Conservation (phyloP, 805 yeast species). For the Huiozyma sinensis region DNA sequence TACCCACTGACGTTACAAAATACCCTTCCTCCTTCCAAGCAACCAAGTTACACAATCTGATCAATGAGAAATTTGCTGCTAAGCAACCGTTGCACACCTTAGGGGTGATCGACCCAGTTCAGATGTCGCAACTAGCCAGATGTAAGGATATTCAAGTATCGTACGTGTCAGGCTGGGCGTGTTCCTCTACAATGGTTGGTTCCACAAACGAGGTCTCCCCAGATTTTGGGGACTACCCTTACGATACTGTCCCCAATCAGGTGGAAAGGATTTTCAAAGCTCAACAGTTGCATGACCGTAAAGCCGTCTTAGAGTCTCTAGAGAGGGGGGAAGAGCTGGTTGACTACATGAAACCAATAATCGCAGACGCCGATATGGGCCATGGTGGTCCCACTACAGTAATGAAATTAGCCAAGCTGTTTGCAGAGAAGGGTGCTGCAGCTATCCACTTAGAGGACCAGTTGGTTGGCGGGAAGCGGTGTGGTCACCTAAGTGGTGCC, state of each 20-base stretch:
- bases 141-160: constrained; percentile 38
- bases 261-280: constrained; percentile 50
- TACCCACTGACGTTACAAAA: constrained; percentile 25
- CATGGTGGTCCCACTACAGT: constrained; percentile 54
- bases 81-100: constrained; percentile 43
- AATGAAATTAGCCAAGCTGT: constrained; percentile 53
- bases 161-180: constrained; percentile 56
- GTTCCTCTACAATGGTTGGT: constrained; percentile 40
- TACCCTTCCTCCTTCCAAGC: constrained; percentile 46
- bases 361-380: constrained; percentile 61
- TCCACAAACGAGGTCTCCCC: constrained; percentile 56
- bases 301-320: constrained; percentile 32
- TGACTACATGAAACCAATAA: constrained; percentile 51
- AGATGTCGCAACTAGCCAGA: constrained; percentile 45
- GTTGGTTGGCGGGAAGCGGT: constrained; percentile 54
- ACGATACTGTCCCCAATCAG: constrained; percentile 59
- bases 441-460: constrained; percentile 59
- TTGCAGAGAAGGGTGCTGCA: constrained; percentile 59
- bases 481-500: constrained; percentile 55
- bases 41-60: constrained; percentile 36
- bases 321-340: constrained; percentile 15
- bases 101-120: constrained; percentile 55
- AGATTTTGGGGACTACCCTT: constrained; percentile 61
- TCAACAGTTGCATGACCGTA: constrained; percentile 46
- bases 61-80: constrained; percentile 32